Evolutionary conservation across 345 rosid genomes (phyloP), one percentile per base, ranked within the genome.

Genomic region (Eucalyptus grandis): DNA sequence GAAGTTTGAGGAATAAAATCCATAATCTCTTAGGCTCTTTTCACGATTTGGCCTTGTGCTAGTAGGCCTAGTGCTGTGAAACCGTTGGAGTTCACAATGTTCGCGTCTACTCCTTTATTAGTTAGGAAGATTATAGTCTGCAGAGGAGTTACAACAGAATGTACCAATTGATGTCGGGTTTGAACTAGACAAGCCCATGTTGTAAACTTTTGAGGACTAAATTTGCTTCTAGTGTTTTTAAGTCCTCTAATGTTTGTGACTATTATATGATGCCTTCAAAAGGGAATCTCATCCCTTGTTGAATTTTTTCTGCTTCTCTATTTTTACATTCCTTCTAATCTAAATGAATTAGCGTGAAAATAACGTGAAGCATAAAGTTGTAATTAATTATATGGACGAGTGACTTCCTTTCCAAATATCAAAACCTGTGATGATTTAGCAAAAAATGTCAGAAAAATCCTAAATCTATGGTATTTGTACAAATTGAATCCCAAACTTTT

Each of bases 321-420:
- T 7, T n/a, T 62, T n/a, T 14, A 65, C 5, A 31, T n/a, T n/a
- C 11, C 77, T 65, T 65, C 37, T n/a, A n/a, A 14, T 65, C 77
- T 15, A 65, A 5, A 65, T n/a, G 31, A 65, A n/a, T 65, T 14
- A 65, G 77, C 2, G 14, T n/a, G 19, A n/a, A n/a, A 65, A 65
- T 65, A n/a, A 31, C 10, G 37, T 7, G 19, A n/a, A 65, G 77
- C 15, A 5, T 14, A 65, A n/a, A n/a, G 77, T 65, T n/a, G 37
- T 4, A n/a, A 0, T 65, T n/a, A n/a, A 65, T 65, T 65, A 0
- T 65, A 9, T n/a, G 8, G 2, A 60, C 16, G 4, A 60, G 2
- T 26, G 2, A 6, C 67, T 60, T 60, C n/a, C 4, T 60, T 60
- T 60, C 7, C 7, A 27, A 60, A 11, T 60, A 60, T 60, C 16